Evolutionary conservation across 2,329 filamentous ascomycete species (phyloP).

Genomic region (Fusarium phyllophilum): DNA sequence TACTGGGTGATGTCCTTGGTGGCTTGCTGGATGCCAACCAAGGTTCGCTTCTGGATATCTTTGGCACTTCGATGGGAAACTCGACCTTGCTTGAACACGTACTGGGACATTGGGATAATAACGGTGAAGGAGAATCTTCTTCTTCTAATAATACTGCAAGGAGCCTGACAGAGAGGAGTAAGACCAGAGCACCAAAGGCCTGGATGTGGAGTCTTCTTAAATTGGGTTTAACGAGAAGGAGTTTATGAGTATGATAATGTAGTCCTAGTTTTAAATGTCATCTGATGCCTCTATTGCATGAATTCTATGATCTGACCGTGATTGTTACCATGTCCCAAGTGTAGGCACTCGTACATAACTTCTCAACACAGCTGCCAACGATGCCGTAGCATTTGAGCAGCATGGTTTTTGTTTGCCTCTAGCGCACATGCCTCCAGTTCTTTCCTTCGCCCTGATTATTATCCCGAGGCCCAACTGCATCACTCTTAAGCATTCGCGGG

Average conservation of each 20-base stretch:
- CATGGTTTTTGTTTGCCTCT: too few relatives aligned
- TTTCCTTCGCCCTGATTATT: rapidly evolving
- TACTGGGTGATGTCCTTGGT: constrained; percentile 52
- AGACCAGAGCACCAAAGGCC: background rate
- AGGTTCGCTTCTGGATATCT: constrained; percentile 46
- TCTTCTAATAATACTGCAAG: background rate
- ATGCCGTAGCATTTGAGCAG: background rate
- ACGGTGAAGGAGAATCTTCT: background rate
- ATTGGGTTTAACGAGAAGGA: constrained; percentile 16
- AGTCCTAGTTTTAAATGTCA: background rate
- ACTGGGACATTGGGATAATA: constrained; percentile 49
- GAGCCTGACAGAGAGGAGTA: background rate
- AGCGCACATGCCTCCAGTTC: rapidly evolving
- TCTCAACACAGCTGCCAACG: background rate
- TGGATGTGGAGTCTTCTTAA: constrained; percentile 27
- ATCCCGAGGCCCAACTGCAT: rapidly evolving
- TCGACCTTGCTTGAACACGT: constrained; percentile 52
- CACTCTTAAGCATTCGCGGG: background rate
- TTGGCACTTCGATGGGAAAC: constrained; percentile 54
- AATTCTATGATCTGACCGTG: rapidly evolving
- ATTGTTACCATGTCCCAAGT: too few relatives aligned
- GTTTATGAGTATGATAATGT: background rate
- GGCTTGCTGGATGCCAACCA: constrained; percentile 48
- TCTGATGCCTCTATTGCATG: background rate
- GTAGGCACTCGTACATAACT: background rate